A percentile compares a stretch with the other conserved stretches of the same genome.
phyloP scores from a whole-genome alignment of 1,139 yeast species.

The Suhomyces bolitotheri region DNA sequence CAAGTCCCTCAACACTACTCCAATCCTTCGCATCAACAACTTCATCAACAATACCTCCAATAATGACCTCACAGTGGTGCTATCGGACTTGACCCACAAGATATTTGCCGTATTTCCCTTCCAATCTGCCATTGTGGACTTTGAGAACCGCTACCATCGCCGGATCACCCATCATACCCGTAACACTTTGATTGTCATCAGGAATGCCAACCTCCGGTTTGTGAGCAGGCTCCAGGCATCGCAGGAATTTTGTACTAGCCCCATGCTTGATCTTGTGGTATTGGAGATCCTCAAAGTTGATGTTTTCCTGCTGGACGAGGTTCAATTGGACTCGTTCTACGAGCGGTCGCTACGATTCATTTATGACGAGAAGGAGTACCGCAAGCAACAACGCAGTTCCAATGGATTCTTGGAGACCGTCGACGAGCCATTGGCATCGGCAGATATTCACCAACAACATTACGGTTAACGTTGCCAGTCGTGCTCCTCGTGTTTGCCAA shows the following conservation, averaged over 20 bases:
- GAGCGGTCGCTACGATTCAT: slow-evolving; percentile 21
- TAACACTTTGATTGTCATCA: slow-evolving; percentile 27
- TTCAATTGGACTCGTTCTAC: slow-evolving; percentile 19
- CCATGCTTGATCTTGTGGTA: slow-evolving; percentile 20
- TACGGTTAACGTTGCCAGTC: too few species aligned
- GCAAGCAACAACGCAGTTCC: background rate
- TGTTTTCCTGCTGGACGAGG: slow-evolving; percentile 33
- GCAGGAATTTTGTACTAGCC: slow-evolving; percentile 2
- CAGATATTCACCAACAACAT: too few species aligned
- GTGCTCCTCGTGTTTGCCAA: too few species aligned
- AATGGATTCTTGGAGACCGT: background rate
- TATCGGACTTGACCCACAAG: slow-evolving; percentile 36
- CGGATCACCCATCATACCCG: slow-evolving; percentile 34
- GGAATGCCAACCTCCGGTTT: slow-evolving; percentile 29
- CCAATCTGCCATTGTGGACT: slow-evolving; percentile 27
- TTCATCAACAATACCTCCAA: slow-evolving; percentile 21
- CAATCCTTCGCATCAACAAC: slow-evolving; percentile 31
- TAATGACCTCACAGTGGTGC: slow-evolving; percentile 29
- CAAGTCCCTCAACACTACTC: slow-evolving; percentile 19
- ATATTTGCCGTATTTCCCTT: slow-evolving; percentile 33
- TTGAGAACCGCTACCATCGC: slow-evolving; percentile 32
- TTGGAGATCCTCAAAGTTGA: slow-evolving; percentile 30
- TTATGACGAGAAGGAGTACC: slow-evolving; percentile 20
- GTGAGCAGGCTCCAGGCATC: slow-evolving; percentile 7
- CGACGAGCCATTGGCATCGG: slow-evolving; percentile 1